These are phyloP conservation scores for Corchorus olitorius DNA, from an alignment of 345 rosid species.

Conservation along the genomic window DNA sequence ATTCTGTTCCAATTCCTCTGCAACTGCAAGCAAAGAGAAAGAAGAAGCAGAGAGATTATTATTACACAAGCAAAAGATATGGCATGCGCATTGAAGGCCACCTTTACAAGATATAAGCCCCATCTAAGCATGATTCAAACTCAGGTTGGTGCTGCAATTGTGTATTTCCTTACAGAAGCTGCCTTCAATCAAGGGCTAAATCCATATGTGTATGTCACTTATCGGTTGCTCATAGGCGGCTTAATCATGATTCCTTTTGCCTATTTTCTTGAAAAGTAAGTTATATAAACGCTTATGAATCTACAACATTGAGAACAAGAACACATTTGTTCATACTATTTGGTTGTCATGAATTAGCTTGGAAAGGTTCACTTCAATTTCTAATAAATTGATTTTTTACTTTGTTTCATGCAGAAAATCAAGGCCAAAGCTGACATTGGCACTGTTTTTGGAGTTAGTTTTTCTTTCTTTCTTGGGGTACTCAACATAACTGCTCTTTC, in stretches of 20 bases:
- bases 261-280: slow-evolving; percentile 54
- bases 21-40: not conserved
- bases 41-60: not conserved
- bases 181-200: slow-evolving; percentile 71
- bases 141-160: slow-evolving; percentile 49
- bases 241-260: slow-evolving; percentile 58
- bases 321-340: not conserved
- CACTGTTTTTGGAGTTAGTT: slow-evolving; percentile 56
- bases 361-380: not conserved
- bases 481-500: not conserved
- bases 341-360: not conserved
- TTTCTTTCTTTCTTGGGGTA: slow-evolving; percentile 66
- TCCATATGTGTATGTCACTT: slow-evolving; percentile 66
- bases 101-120: slow-evolving; percentile 12
- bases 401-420: slow-evolving; percentile 42
- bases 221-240: slow-evolving; percentile 50
- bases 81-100: slow-evolving; percentile 4
- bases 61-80: slow-evolving; percentile 24
- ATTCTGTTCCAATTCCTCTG: too few relatives aligned
- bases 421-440: slow-evolving; percentile 58
- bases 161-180: slow-evolving; percentile 63
- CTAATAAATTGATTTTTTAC: not conserved
- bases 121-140: slow-evolving; percentile 45
- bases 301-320: not conserved
- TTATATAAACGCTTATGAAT: not conserved